These are phyloP conservation scores for Pseudogymnoascus sp. DNA, from an alignment of 2,329 filamentous ascomycete genomes.

Conservation along the genomic window DNA sequence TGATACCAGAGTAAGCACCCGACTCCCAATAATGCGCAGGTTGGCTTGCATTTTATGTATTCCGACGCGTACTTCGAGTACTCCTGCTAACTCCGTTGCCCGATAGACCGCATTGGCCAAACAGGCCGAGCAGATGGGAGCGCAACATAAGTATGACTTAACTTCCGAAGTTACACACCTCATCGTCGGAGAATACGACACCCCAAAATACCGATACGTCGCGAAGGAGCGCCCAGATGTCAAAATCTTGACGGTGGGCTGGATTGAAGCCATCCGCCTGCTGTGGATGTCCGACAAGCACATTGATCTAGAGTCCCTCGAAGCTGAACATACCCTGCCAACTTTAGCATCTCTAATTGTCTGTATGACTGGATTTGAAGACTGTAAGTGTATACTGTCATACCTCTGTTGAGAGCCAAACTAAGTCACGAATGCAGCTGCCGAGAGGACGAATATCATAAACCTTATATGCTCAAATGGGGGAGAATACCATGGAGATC, in stretches of 20 bases:
- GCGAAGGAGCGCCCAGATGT: constrained; percentile 84
- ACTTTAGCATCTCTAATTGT: constrained; percentile 58
- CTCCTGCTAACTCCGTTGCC: constrained; percentile 12
- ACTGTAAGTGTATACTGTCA: constrained; percentile 50
- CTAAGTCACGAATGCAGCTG: constrained; percentile 39
- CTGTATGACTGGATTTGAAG: constrained; percentile 64
- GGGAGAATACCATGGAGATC: constrained; percentile 78
- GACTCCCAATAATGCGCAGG: constrained; percentile 15
- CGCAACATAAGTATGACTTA: constrained; percentile 79
- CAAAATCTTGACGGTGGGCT: constrained; percentile 71
- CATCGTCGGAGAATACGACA: constrained; percentile 81
- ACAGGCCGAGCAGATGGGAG: constrained; percentile 74
- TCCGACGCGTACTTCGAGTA: background rate
- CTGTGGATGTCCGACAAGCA: constrained; percentile 75
- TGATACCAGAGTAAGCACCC: constrained; percentile 62
- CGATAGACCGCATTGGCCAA: constrained; percentile 48
- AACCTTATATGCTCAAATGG: constrained; percentile 60
- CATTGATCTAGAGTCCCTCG: constrained; percentile 65
- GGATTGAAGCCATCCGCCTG: constrained; percentile 73
- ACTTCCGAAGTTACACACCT: constrained; percentile 96
- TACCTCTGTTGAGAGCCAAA: constrained; percentile 12
- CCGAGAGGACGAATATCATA: constrained; percentile 64
- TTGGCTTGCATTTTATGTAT: constrained; percentile 31
- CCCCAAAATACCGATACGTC: constrained; percentile 92
- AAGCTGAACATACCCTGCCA: constrained; percentile 58